These are phyloP conservation scores for Clonostachys byssicola DNA, from an alignment of 2,329 filamentous ascomycete species.

Conservation along the genomic window DNA sequence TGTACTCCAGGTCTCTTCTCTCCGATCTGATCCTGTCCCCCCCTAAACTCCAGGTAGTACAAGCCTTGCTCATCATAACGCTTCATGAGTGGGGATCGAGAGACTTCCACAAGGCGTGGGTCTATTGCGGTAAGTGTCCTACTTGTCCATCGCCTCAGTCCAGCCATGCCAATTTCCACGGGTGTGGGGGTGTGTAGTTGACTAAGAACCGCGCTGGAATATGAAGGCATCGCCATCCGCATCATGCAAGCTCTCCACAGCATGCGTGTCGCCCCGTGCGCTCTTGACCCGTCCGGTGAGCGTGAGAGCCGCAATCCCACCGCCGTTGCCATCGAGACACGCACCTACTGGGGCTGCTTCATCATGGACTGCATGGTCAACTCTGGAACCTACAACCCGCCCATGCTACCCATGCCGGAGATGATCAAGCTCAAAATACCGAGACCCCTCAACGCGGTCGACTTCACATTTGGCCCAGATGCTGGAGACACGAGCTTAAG, in stretches of 20 bases:
- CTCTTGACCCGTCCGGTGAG: constrained; percentile 14
- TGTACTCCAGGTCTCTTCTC: constrained; percentile 17
- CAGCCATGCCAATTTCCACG: too few relatives aligned
- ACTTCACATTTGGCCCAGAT: constrained; percentile 31
- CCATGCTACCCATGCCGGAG: constrained; percentile 25
- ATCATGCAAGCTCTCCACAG: constrained; percentile 30
- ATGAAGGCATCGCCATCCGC: constrained; percentile 25
- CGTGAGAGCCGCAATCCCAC: constrained; percentile 9
- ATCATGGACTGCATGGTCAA: constrained; percentile 38
- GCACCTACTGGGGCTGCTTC: constrained; percentile 40
- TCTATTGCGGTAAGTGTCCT: constrained; percentile 23
- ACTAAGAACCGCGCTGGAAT: neutral
- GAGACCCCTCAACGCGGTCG: constrained; percentile 22
- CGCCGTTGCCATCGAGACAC: constrained; percentile 23
- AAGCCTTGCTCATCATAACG: constrained; percentile 30
- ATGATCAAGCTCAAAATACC: constrained; percentile 24
- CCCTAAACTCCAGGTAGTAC: constrained; percentile 26
- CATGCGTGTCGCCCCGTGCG: constrained; percentile 15
- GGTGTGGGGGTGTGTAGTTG: too few relatives aligned
- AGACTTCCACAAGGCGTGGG: constrained; percentile 36
- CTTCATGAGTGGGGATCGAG: constrained; percentile 35
- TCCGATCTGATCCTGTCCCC: constrained; percentile 14
- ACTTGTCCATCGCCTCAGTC: neutral
- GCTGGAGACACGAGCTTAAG: constrained; percentile 6
- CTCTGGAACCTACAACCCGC: constrained; percentile 31